Conservation (phyloP, 331 rosid species). For the Pyrus hybrid region DNA sequence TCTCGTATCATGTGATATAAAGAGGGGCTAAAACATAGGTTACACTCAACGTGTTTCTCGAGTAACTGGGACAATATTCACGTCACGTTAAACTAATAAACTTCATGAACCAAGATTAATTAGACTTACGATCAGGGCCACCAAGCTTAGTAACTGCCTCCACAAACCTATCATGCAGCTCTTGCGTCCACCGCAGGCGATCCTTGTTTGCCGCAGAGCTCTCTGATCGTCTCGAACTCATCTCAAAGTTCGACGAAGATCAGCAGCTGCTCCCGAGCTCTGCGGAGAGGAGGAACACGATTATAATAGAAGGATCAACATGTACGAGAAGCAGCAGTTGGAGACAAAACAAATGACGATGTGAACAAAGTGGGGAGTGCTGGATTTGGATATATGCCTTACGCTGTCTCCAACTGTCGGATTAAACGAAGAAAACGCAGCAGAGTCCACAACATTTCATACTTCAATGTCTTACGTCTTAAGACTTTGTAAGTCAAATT, state of each 20-base stretch:
- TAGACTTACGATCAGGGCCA: conserved; percentile 64
- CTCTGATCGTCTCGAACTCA: conserved; percentile 41
- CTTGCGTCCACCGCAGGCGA: conserved; percentile 55
- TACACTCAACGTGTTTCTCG: not conserved
- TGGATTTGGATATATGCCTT: conserved; percentile 21
- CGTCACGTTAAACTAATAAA: too few relatives aligned
- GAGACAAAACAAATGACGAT: conserved; percentile 20
- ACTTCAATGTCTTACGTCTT: not conserved
- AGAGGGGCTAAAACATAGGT: not conserved
- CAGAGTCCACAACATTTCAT: not conserved
- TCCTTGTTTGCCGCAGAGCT: conserved; percentile 32
- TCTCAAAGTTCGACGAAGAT: not conserved
- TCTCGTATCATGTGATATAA: not conserved
- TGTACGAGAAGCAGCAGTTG: not conserved
- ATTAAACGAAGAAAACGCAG: conserved; percentile 10
- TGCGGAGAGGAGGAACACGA: not conserved
- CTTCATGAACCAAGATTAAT: not conserved
- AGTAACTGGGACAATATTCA: not conserved
- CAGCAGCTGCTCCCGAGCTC: not conserved
- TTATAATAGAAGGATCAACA: not conserved
- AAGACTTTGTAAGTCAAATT: not conserved
- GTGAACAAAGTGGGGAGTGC: conserved; percentile 21
- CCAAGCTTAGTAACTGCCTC: conserved; percentile 58
- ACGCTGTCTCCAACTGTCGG: conserved; percentile 35
- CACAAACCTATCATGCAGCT: conserved; percentile 57